These are phyloP conservation scores for Meripilus lineatus DNA, from an alignment of 1,284 basidiomycete genomes.

Conservation along the genomic window DNA sequence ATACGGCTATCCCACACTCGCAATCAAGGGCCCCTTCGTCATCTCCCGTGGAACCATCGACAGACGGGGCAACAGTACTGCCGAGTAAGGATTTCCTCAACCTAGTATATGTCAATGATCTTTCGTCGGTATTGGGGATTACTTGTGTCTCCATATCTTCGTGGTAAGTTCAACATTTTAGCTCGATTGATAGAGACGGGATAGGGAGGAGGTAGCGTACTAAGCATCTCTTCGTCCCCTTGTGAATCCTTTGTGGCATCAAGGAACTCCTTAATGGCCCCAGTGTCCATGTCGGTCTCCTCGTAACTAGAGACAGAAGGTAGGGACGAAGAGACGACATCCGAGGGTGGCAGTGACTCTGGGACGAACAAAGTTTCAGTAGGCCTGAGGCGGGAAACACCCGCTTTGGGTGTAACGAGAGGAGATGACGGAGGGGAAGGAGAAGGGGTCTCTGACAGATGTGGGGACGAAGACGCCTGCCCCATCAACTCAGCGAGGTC, in stretches of 20 bases:
- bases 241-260: constrained; percentile 30
- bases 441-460: constrained; percentile 9
- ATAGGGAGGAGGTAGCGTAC: constrained; percentile 18
- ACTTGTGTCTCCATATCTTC: constrained; percentile 47
- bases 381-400: neutral
- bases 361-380: neutral
- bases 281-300: constrained; percentile 10
- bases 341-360: constrained; percentile 34
- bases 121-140: constrained; percentile 43
- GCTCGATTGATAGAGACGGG: no score
- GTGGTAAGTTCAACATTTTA: neutral
- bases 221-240: constrained; percentile 42
- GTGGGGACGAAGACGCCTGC: constrained; percentile 5
- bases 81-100: no score
- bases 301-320: constrained; percentile 8
- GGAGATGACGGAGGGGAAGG: constrained; percentile 13
- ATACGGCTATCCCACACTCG: constrained; percentile 60
- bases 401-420: constrained; percentile 11
- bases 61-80: no score
- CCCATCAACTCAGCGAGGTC: constrained; percentile 8
- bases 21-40: constrained; percentile 37
- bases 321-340: constrained; percentile 17
- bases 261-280: constrained; percentile 42
- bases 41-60: constrained; percentile 12
- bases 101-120: no score